Base-by-base conservation (phyloP, 192 early-diverging fungal genomes). In the Podila minutissima region DNA sequence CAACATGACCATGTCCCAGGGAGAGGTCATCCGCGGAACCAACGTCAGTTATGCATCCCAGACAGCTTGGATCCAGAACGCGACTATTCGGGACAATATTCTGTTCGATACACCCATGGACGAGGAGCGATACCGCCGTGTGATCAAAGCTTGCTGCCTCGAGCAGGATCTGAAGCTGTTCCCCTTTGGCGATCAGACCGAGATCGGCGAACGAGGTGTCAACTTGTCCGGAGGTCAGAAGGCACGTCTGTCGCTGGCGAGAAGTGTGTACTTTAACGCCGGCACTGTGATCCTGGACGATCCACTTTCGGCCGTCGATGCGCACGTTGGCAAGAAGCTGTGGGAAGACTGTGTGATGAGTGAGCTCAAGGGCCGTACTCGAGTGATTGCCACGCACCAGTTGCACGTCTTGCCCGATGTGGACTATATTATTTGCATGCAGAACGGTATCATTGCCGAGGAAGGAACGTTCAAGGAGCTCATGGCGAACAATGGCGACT, bases 211-310 rank as follows among this genome's bases (percentile, higher is more conserved):
- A 72, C 87, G 88, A 69, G 95, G 95, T 41, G 89, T 95, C 69
- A 95, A 93, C 41, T 82, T 97, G 37, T 92, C 91, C 28, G 95
- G 95, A 64, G 95, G 95, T 12, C 95, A 97, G 67, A 95, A 93
- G 70, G 89, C 90, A n/a, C 88, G 86, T 71, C 70, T 81, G 29
- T 84, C 83, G 13, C 61, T 83, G 28, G 78, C 86, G 0, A 90
- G 89, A 69, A 83, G 95, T 1, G 94, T 96, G 28, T 97, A 97
- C 74, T 85, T 92, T 28, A 85, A 89, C 6, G 91, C 94, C 19
- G 95, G 95, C 75, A 89, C 95, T 20, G 95, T 95, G 61, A 75
- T 97, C 31, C 79, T 95, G 24, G 82, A 87, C 66, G 86, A 87
- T 28, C 82, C 82, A 37, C 63, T 87, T 2, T 85, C 83, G 55